These are phyloP conservation scores for Linnemannia hyalina DNA, from an alignment of 192 early-diverging fungal genomes.

Conservation along the genomic window DNA sequence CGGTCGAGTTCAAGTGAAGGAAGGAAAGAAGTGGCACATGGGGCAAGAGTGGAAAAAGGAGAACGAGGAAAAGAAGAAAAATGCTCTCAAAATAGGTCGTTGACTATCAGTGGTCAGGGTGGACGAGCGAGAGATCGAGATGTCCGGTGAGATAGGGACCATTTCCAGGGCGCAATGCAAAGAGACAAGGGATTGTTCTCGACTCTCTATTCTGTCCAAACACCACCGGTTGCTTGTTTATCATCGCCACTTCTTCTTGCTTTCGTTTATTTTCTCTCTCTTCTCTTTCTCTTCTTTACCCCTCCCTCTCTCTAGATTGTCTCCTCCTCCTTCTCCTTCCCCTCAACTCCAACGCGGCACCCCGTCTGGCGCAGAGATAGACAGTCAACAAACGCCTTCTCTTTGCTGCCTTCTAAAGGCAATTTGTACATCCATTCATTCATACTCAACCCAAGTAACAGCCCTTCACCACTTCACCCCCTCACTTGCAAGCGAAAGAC, in stretches of 20 bases:
- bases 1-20: background rate
- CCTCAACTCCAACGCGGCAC: background rate
- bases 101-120: background rate
- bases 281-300: background rate
- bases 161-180: too few species aligned
- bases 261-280: background rate
- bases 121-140: background rate
- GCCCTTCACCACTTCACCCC: background rate
- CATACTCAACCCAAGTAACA: background rate
- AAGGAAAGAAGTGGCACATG: background rate
- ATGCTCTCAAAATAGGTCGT: conserved; percentile 1
- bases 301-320: background rate
- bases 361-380: background rate
- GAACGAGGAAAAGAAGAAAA: background rate
- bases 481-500: background rate
- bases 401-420: background rate
- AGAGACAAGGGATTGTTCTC: too few species aligned
- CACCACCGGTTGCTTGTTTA: too few species aligned
- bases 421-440: background rate
- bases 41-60: background rate
- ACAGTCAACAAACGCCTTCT: background rate
- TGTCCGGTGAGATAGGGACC: too few species aligned
- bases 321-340: background rate
- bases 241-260: background rate
- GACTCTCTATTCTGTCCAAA: too few species aligned